Conservation (phyloP, 495 filamentous ascomycete genomes). For the Aspergillus bridgeri region DNA sequence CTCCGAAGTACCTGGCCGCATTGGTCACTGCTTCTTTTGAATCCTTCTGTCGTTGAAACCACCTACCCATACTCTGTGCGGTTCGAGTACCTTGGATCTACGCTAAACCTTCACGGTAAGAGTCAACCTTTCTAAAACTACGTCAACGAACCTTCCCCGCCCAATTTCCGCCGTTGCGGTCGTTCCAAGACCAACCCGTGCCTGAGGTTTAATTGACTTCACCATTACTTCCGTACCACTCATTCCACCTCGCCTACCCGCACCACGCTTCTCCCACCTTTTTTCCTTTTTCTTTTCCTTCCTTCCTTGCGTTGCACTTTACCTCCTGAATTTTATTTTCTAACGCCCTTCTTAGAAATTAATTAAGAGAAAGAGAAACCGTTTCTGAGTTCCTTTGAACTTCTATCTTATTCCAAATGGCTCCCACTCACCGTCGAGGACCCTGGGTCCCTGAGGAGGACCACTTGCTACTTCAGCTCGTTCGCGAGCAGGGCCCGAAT, state of each 20-base stretch:
- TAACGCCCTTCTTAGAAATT: conserved; percentile 3
- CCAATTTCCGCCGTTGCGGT: background rate
- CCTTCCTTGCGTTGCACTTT: background rate
- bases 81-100: background rate
- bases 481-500: conserved; percentile 70
- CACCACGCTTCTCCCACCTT: background rate
- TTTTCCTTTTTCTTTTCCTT: background rate
- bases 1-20: conserved; percentile 4
- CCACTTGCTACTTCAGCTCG: conserved; percentile 63
- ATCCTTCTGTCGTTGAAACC: background rate
- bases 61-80: background rate
- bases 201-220: background rate
- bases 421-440: conserved; percentile 65
- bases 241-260: background rate
- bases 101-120: conserved; percentile 4
- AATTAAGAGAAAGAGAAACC: conserved; percentile 2
- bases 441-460: conserved; percentile 90
- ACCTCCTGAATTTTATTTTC: background rate
- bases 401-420: conserved; percentile 28
- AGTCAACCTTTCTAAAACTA: background rate
- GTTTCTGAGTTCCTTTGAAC: conserved; percentile 1
- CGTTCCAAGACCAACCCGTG: background rate
- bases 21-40: background rate
- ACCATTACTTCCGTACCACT: background rate
- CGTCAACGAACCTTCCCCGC: conserved; percentile 4